Conservation (phyloP, 169 alveolate species). For the Eimeria necatrix region DNA sequence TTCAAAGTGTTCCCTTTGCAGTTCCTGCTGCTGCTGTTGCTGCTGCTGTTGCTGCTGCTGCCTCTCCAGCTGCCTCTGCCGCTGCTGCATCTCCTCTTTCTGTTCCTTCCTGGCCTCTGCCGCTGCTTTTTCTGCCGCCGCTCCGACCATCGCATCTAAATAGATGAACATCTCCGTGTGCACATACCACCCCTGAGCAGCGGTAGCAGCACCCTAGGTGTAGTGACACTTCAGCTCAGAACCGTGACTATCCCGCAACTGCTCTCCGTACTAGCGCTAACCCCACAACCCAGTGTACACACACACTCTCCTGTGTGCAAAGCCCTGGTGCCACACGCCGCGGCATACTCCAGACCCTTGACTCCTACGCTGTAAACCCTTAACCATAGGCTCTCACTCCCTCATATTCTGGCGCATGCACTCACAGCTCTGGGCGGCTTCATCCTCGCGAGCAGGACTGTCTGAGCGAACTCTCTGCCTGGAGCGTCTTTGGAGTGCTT, state of each 20-base stretch:
- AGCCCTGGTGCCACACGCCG: too few species aligned
- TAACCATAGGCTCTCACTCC: too few species aligned
- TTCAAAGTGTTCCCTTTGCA: not conserved
- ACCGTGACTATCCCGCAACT: too few species aligned
- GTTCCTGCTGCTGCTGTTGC: slow-evolving; percentile 31
- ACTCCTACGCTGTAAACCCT: too few species aligned
- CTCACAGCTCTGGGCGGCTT: slow-evolving; percentile 73
- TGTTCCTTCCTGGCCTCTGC: slow-evolving; percentile 18
- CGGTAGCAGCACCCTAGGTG: not conserved
- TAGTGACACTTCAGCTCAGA: too few species aligned
- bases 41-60: slow-evolving; percentile 48
- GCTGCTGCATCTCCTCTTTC: not conserved
- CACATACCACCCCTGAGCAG: slow-evolving; percentile 77
- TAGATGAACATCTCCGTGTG: slow-evolving; percentile 69
- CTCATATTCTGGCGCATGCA: too few species aligned
- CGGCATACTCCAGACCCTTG: too few species aligned
- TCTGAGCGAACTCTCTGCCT: slow-evolving; percentile 74
- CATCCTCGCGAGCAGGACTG: slow-evolving; percentile 80
- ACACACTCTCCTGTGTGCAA: too few species aligned
- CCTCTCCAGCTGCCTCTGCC: not conserved
- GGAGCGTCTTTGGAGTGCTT: slow-evolving; percentile 59
- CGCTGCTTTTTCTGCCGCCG: slow-evolving; percentile 36
- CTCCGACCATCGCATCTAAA: slow-evolving; percentile 63
- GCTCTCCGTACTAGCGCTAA: too few species aligned
- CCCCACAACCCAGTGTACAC: too few species aligned